These are phyloP conservation scores for Peterozyma toletana DNA, from an alignment of 805 yeast species.

Conservation along the genomic window DNA sequence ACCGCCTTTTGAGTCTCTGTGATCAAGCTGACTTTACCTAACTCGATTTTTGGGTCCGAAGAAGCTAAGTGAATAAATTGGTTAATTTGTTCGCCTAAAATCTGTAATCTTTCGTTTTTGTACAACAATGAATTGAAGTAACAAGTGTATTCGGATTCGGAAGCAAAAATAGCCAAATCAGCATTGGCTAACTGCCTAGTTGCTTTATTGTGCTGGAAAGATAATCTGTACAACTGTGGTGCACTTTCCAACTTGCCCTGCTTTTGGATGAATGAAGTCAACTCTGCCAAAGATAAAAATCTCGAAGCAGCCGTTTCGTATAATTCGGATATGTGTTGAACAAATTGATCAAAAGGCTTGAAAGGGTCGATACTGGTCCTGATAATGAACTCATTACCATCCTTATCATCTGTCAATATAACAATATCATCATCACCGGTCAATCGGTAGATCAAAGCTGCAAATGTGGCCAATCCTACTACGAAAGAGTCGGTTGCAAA, in stretches of 20 bases:
- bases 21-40: slow-evolving; percentile 60
- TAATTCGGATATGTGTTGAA: slow-evolving; percentile 34
- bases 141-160: slow-evolving; percentile 30
- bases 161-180: slow-evolving; percentile 52
- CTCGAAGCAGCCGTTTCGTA: slow-evolving; percentile 25
- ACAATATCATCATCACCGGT: slow-evolving; percentile 94
- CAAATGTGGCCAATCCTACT: slow-evolving; percentile 57
- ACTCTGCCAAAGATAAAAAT: slow-evolving; percentile 44
- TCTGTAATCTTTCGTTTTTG: slow-evolving; percentile 57
- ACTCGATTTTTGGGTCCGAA: slow-evolving; percentile 27
- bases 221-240: slow-evolving; percentile 59
- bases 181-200: slow-evolving; percentile 38
- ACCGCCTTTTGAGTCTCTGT: slow-evolving; percentile 54
- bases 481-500: slow-evolving; percentile 27
- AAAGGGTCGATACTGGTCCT: slow-evolving; percentile 55
- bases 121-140: slow-evolving; percentile 74
- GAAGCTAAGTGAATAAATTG: slow-evolving; percentile 38
- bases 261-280: slow-evolving; percentile 44
- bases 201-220: slow-evolving; percentile 40
- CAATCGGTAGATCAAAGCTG: slow-evolving; percentile 65
- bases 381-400: slow-evolving; percentile 46
- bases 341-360: slow-evolving; percentile 46
- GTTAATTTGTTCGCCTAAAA: slow-evolving; percentile 66
- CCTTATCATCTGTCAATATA: slow-evolving; percentile 59
- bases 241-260: slow-evolving; percentile 43